A percentile compares a stretch with the other conserved stretches of the same genome.
Evolutionary conservation across 2,329 filamentous ascomycete genomes (phyloP).

Genomic region (Graphiopsis chlorocephala): DNA sequence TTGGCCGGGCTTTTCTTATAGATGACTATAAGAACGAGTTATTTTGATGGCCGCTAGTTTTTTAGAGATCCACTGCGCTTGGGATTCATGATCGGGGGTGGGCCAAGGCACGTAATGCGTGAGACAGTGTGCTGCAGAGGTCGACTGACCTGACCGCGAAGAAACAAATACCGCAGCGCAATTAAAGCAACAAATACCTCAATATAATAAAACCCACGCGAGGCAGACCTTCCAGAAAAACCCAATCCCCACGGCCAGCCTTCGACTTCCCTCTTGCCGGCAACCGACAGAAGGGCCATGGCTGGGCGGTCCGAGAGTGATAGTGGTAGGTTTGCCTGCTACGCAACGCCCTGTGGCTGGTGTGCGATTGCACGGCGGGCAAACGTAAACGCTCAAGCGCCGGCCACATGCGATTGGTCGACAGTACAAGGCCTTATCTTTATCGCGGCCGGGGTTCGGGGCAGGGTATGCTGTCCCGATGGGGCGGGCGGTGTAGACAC

Average conservation of each 20-base stretch:
- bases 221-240: conserved; percentile 3
- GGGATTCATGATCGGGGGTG: neutral
- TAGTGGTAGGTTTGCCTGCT: neutral
- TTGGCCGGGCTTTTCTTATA: conserved; percentile 1
- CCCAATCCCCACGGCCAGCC: neutral
- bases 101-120: neutral
- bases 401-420: neutral
- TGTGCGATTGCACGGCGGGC: neutral
- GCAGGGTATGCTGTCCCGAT: neutral
- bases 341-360: neutral
- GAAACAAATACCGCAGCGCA: neutral
- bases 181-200: neutral
- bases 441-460: conserved; percentile 15
- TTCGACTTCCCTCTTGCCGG: neutral
- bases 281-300: neutral
- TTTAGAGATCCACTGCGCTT: neutral
- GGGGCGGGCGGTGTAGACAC: conserved; percentile 7
- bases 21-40: neutral
- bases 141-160: neutral
- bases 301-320: neutral
- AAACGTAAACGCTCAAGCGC: neutral
- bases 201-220: neutral
- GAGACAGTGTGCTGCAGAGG: neutral
- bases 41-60: neutral
- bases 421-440: conserved; percentile 9